Percentiles rank a stretch among this genome's conserved stretches.
These are phyloP conservation scores for Peribolospora kevripleyi DNA, from an alignment of 768 basidiomycete genomes.

Conservation along the genomic window DNA sequence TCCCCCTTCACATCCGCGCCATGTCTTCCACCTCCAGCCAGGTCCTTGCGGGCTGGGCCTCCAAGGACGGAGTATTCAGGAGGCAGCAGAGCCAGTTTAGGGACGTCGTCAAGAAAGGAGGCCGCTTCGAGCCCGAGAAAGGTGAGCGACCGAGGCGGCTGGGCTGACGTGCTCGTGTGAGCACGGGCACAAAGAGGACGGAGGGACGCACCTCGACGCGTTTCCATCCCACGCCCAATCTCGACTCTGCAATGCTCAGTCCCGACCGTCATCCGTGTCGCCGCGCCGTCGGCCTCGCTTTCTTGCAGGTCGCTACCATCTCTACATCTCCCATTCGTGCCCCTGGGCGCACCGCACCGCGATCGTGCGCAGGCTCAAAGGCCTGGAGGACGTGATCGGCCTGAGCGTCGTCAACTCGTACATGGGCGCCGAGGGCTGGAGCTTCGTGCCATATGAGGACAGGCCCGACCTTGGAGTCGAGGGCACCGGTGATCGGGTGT, in stretches of 20 bases:
- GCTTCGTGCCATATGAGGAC: slow-evolving; percentile 29
- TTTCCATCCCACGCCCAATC: background rate
- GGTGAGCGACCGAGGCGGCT: slow-evolving; percentile 12
- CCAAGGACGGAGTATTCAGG: slow-evolving; percentile 42
- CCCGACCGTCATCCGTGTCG: background rate
- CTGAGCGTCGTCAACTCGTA: slow-evolving; percentile 48
- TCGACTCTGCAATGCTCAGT: background rate
- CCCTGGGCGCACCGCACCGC: slow-evolving; percentile 87
- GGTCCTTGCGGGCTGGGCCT: slow-evolving; percentile 28
- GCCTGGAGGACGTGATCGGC: slow-evolving; percentile 64
- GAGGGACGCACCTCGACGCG: no score
- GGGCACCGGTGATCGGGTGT: slow-evolving; percentile 20
- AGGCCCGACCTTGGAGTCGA: slow-evolving; percentile 30
- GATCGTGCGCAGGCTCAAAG: slow-evolving; percentile 75
- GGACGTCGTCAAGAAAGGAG: slow-evolving; percentile 31
- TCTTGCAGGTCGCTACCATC: slow-evolving; percentile 42
- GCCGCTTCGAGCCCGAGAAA: slow-evolving; percentile 46
- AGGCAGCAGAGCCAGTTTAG: slow-evolving; percentile 33
- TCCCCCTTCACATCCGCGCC: background rate
- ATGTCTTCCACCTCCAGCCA: background rate
- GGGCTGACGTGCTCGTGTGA: background rate
- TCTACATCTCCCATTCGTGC: slow-evolving; percentile 69
- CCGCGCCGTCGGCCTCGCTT: background rate
- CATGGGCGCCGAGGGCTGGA: slow-evolving; percentile 68
- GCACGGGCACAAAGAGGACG: background rate